Conservation (phyloP, 1,139 yeast genomes). For the Kodamaea sp. region DNA sequence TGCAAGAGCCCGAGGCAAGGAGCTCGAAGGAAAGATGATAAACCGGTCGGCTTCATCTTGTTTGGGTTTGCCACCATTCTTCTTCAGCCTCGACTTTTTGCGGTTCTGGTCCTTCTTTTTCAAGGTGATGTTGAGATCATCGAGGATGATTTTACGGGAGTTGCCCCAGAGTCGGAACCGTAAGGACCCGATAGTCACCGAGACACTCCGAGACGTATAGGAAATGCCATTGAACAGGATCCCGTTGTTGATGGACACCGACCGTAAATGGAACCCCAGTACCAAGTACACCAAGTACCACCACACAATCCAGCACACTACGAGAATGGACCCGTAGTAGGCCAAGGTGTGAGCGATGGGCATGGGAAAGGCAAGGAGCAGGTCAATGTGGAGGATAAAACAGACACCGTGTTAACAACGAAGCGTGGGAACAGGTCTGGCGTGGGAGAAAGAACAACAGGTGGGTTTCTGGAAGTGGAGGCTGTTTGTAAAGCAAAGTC, state of each 20-base stretch:
- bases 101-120: not conserved
- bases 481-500: too few species aligned
- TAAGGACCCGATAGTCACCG: conserved; percentile 24
- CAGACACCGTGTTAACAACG: too few species aligned
- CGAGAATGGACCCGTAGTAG: conserved; percentile 8
- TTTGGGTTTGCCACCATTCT: not conserved
- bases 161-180: conserved; percentile 46
- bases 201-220: conserved; percentile 14
- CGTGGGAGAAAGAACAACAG: too few species aligned
- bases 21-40: conserved; percentile 17
- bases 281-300: conserved; percentile 33
- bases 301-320: conserved; percentile 21
- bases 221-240: conserved; percentile 37
- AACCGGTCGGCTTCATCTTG: not conserved
- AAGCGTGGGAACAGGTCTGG: too few species aligned
- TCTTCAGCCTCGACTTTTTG: not conserved
- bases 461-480: too few species aligned
- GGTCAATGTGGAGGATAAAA: too few species aligned
- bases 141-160: conserved; percentile 29
- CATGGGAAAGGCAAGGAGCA: too few species aligned
- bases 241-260: conserved; percentile 42
- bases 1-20: conserved; percentile 12
- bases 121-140: conserved; percentile 8
- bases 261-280: conserved; percentile 36
- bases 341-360: conserved; percentile 6